Base-by-base conservation (phyloP, 2,329 filamentous ascomycete species). In the Orbilia javanica region DNA sequence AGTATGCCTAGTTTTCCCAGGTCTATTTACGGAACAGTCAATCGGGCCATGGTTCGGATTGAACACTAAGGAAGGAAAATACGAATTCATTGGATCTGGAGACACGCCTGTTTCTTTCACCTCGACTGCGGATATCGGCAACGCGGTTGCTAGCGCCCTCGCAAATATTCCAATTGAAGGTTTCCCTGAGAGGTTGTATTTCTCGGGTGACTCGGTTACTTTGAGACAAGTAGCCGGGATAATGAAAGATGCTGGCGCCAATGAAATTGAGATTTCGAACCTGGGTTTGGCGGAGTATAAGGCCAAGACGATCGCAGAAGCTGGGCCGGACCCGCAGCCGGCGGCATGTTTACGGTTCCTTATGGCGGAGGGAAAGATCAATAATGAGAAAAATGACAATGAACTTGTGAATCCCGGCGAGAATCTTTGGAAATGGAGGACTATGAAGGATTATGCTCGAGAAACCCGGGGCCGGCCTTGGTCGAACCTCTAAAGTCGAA, bases 1-100 rank as follows among this genome's bases (percentile, higher is more conserved):
- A 52, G 57, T 83, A 1, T 84, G 83, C 42, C 77, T 82, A 20
- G 80, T 84, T 1, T 84, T 83, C 74, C 79, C 80, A 20, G 83
- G 83, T 0, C 68, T 84, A 34, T 83, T 84, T 63, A 79, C 83
- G 46, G 83, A 84, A 50, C 81, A 83, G 60, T 82, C 82, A 31
- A 81, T 84, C 10, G 83, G 83, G 2, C 83, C 83, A 0, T 83
- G 83, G 82, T 82, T 83, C 55, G 83, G 83, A 22, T 81, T 84
- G n/a, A 79, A 82, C 66, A 82, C 83, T 0, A 79, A 72, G 27
- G 70, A 80, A 29, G 80, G 80, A 5, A 75, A 78, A 70, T 84
- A 84, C 70, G 81, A 82, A 57, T 79, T 81, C 42, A 77, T 84
- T 1, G 84, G 84, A 3, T 79, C 77, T 8, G 46, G 80, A 1